Conservation (phyloP, 1,284 basidiomycete species). For the Bothia castanella region DNA sequence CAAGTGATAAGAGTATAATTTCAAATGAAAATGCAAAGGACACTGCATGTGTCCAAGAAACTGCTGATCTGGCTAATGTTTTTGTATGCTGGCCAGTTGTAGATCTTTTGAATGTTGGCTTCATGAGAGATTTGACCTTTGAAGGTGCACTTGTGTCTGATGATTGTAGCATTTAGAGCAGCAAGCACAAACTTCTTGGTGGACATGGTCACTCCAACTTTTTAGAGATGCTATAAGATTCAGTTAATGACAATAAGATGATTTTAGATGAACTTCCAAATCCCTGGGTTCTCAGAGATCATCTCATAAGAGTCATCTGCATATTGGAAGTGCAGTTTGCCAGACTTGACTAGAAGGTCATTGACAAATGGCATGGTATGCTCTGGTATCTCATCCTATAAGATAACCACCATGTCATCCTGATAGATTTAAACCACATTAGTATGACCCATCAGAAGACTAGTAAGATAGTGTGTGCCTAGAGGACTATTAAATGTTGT, state of each 20-base stretch:
- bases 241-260: constrained; percentile 13
- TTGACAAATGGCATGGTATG: background rate
- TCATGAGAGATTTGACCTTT: constrained; percentile 13
- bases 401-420: background rate
- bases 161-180: constrained; percentile 15
- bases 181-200: constrained; percentile 26
- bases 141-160: constrained; percentile 29
- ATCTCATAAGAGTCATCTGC: background rate
- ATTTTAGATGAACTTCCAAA: constrained; percentile 24
- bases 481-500: constrained; percentile 18
- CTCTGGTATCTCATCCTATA: background rate
- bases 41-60: background rate
- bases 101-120: background rate
- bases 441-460: constrained; percentile 16
- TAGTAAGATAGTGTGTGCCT: constrained; percentile 6
- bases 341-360: background rate
- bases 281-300: constrained; percentile 2
- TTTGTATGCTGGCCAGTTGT: background rate
- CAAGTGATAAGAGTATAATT: background rate
- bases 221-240: constrained; percentile 9
- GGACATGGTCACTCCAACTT: constrained; percentile 26
- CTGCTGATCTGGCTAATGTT: background rate
- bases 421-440: background rate
- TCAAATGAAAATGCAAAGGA: background rate
- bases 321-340: no score